Conservation (phyloP, 257 asterid genomes). For the Fraxinus quadrangulata region DNA sequence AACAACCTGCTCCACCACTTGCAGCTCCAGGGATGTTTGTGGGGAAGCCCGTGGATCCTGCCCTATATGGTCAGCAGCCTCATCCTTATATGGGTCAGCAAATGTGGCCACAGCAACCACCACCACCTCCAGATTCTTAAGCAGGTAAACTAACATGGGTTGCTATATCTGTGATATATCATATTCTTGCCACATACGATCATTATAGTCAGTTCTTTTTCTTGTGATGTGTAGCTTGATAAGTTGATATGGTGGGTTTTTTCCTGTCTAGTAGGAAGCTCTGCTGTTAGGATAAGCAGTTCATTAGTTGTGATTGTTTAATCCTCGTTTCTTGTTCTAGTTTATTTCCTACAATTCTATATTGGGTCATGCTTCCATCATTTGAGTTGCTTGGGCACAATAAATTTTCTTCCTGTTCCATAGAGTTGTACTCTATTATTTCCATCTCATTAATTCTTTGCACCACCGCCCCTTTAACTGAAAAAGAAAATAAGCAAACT, state of each 20-base stretch:
- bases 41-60: constrained; percentile 87
- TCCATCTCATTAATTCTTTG: background rate
- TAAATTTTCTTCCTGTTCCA: background rate
- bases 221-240: background rate
- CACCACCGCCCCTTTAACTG: background rate
- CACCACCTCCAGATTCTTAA: constrained; percentile 76
- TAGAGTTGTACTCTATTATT: background rate
- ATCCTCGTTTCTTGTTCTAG: background rate
- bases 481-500: background rate
- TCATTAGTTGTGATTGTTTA: background rate
- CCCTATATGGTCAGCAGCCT: constrained; percentile 74
- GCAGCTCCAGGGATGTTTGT: constrained; percentile 74
- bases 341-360: background rate
- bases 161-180: background rate
- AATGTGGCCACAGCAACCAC: constrained; percentile 89
- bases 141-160: constrained; percentile 33
- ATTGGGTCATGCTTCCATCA: background rate
- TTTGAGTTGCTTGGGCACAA: background rate
- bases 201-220: background rate
- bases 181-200: constrained; percentile 1
- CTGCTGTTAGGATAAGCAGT: background rate
- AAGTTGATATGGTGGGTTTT: background rate
- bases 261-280: background rate
- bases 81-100: constrained; percentile 86
- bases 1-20: constrained; percentile 59